phyloP scores from a whole-genome alignment of 495 filamentous ascomycete species.

The Penicillium antarcticum region DNA sequence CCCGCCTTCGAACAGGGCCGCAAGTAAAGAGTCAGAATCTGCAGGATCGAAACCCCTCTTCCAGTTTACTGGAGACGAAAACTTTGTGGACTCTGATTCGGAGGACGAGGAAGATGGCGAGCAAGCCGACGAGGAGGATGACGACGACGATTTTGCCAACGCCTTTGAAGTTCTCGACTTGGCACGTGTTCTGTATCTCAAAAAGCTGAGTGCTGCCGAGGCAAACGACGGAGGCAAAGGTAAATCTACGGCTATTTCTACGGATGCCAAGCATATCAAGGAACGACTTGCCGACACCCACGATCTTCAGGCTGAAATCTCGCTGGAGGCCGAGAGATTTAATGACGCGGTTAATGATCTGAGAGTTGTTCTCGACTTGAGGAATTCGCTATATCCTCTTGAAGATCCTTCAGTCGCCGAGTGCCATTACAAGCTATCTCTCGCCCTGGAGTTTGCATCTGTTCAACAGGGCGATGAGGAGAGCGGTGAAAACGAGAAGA shows the following conservation, averaged over 20 bases:
- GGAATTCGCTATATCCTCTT: conserved; percentile 68
- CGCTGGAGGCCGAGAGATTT: conserved; percentile 89
- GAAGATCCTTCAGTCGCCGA: conserved; percentile 85
- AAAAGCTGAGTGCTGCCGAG: conserved; percentile 55
- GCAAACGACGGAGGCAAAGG: conserved; percentile 36
- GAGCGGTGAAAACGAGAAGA: conserved; percentile 25
- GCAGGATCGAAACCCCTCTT: conserved; percentile 68
- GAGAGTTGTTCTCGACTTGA: conserved; percentile 68
- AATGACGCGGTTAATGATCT: conserved; percentile 76
- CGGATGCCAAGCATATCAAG: conserved; percentile 60
- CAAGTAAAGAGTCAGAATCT: conserved; percentile 32
- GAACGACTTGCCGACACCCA: conserved; percentile 87
- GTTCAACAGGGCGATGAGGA: conserved; percentile 58
- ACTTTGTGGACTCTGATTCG: conserved; percentile 74
- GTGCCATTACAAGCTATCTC: conserved; percentile 91
- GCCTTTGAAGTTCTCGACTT: conserved; percentile 93
- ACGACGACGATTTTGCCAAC: conserved; percentile 85
- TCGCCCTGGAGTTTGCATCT: conserved; percentile 90
- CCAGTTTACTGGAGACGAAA: conserved; percentile 91
- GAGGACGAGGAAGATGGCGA: conserved; percentile 58
- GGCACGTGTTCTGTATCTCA: conserved; percentile 73
- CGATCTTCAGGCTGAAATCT: conserved; percentile 90
- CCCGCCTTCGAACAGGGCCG: conserved; percentile 36
- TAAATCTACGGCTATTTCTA: conserved; percentile 50
- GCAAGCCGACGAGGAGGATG: conserved; percentile 56